Evolutionary conservation across 306 rosid species (phyloP), one percentile per base, ranked within the genome.

Genomic region (Castanopsis chinensis): DNA sequence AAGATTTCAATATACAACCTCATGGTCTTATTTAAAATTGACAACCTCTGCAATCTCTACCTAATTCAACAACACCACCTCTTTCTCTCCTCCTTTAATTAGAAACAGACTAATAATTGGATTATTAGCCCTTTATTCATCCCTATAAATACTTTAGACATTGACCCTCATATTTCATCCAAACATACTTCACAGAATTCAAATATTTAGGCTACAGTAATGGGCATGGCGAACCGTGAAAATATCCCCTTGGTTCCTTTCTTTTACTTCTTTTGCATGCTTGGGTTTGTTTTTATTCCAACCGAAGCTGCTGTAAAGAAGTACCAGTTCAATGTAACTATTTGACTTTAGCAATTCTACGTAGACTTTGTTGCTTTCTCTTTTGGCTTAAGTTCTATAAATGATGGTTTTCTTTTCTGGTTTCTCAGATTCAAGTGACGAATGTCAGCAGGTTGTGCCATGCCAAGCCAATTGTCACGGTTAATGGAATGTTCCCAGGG

Each of bases 401-500:
- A 59, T 23, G 33, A 59, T 59, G 33, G 17, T 23, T 1, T 33
- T 28, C 18, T 4, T n/a, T n/a, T 5, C 13, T 30, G 23, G 58
- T 37, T 41, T 60, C 41, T 5, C 76, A 84, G 87, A 27, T 84
- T 71, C 80, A 84, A 76, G 72, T 84, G 76, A 80, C 37, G 79
- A 84, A 84, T 76, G 56, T 80, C 11, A 84, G 87, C 71, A 76
- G 87, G 41, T 68, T 83, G 57, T 83, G 87, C 76, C 84, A 83
- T 30, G 23, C 83, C 1, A 83, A 83, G 64, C 84, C 87, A 2
- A 79, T 79, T 71, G 87, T 79, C 10, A 79, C 84, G 4, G 84
- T 80, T 5, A 84, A 84, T 54, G 87, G 87, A 61, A 72, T 73
- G 87, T 84, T 76, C 52, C 87, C 87, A 3, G 84, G 87, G 28